Conservation (phyloP, 2,329 filamentous ascomycete species). For the Bisporella sp. region DNA sequence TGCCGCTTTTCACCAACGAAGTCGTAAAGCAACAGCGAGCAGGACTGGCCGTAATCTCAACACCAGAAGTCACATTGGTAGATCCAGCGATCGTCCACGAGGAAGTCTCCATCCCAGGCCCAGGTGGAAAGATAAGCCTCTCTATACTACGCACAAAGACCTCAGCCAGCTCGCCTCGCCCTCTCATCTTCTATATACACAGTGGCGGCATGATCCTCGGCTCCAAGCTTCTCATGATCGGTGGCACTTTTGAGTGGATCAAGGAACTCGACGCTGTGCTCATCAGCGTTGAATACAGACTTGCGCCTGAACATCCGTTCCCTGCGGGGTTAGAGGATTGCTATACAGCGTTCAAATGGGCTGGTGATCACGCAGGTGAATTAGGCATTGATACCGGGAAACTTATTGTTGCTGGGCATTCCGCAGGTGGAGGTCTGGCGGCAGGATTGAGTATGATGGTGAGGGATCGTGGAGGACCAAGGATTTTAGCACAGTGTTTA, state of each 20-base stretch:
- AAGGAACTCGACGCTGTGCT: constrained; percentile 39
- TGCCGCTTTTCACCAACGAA: not conserved
- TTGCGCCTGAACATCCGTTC: constrained; percentile 50
- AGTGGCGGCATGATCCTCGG: constrained; percentile 34
- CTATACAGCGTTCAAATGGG: constrained; percentile 30
- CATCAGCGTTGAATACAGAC: constrained; percentile 48
- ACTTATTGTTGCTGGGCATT: constrained; percentile 42
- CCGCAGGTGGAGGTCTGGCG: constrained; percentile 44
- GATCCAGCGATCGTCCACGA: constrained; percentile 2
- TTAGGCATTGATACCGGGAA: constrained; percentile 34
- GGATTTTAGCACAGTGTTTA: constrained; percentile 20
- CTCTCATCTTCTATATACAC: constrained; percentile 38
- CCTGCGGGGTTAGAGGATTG: constrained; percentile 46
- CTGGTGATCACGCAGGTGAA: constrained; percentile 8
- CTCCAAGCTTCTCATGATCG: constrained; percentile 17
- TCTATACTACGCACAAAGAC: constrained; percentile 4
- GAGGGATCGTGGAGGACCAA: constrained; percentile 15
- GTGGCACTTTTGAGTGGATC: constrained; percentile 39
- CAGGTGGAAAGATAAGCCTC: constrained; percentile 6
- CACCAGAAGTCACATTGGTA: not conserved
- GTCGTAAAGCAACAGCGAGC: not conserved
- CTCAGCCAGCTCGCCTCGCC: not conserved
- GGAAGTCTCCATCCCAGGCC: constrained; percentile 5
- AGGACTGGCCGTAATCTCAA: not conserved
- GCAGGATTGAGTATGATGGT: constrained; percentile 39